Evolutionary conservation across 805 yeast genomes (phyloP).

Genomic region (Nakazawaea ernobii): DNA sequence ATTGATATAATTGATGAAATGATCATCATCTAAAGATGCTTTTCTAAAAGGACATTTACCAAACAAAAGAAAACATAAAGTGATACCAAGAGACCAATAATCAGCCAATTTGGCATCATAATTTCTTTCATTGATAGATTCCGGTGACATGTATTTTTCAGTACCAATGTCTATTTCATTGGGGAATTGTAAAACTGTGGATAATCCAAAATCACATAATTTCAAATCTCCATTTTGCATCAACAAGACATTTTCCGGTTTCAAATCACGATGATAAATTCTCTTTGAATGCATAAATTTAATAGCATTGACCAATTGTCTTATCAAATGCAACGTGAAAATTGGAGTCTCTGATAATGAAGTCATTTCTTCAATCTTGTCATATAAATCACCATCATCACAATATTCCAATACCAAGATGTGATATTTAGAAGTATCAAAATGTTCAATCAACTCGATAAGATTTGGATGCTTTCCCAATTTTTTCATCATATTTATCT

Average conservation of each 20-base stretch:
- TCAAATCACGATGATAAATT: constrained; percentile 65
- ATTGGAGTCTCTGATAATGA: not conserved
- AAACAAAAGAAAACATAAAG: constrained; percentile 42
- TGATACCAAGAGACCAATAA: constrained; percentile 50
- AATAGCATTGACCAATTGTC: constrained; percentile 49
- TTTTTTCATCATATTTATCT: constrained; percentile 36
- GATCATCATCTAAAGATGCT: constrained; percentile 28
- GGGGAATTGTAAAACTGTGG: constrained; percentile 32
- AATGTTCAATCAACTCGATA: constrained; percentile 51
- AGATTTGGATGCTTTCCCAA: constrained; percentile 46
- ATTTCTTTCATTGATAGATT: constrained; percentile 22
- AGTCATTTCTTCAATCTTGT: constrained; percentile 31
- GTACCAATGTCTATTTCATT: constrained; percentile 43
- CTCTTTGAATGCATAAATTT: constrained; percentile 50
- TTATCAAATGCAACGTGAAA: constrained; percentile 24
- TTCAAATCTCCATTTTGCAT: constrained; percentile 47
- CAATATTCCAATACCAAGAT: constrained; percentile 64
- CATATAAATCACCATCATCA: constrained; percentile 63
- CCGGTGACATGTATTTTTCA: constrained; percentile 59
- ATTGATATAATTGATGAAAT: constrained; percentile 37
- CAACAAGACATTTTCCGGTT: constrained; percentile 65
- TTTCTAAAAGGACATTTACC: constrained; percentile 50
- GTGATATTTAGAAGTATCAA: constrained; percentile 46
- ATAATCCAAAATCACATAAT: constrained; percentile 72
- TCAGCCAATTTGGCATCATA: constrained; percentile 45